phyloP scores from a whole-genome alignment of 768 basidiomycete species.

The Phylloporus sp. region DNA sequence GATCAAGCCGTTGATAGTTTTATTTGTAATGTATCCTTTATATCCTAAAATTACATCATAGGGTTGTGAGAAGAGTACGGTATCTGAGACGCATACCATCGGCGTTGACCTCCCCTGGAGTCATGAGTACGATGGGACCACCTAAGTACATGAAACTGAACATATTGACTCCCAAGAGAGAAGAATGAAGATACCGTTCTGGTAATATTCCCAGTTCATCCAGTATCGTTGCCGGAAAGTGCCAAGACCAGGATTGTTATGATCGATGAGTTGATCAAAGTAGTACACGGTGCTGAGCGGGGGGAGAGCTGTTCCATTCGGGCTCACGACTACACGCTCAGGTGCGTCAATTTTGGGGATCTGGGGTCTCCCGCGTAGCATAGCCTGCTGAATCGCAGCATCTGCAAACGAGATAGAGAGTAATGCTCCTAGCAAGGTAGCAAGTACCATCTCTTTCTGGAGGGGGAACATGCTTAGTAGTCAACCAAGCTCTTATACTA shows the following conservation, averaged over 20 bases:
- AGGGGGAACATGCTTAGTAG: not conserved
- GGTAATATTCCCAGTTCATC: conserved; percentile 65
- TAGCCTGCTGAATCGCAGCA: conserved; percentile 19
- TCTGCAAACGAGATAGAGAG: conserved; percentile 10
- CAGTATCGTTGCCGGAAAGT: conserved; percentile 79
- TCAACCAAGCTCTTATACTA: not conserved
- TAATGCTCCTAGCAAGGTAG: conserved; percentile 5
- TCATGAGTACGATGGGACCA: conserved; percentile 33
- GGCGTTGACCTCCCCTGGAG: conserved; percentile 64
- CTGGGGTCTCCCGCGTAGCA: conserved; percentile 17
- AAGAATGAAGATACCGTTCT: conserved; percentile 34
- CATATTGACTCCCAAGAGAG: not conserved
- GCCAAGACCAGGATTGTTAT: conserved; percentile 53
- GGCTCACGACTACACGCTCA: conserved; percentile 9
- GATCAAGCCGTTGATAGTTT: conserved; percentile 58
- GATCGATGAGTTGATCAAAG: conserved; percentile 39
- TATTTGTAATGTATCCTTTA: conserved; percentile 58
- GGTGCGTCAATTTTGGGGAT: conserved; percentile 13
- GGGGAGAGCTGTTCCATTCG: conserved; percentile 26
- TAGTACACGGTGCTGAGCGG: conserved; percentile 26
- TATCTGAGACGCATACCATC: conserved; percentile 24
- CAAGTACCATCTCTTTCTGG: conserved; percentile 9
- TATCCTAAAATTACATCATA: conserved; percentile 18
- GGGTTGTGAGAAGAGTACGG: not conserved
- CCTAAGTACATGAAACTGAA: conserved; percentile 2